Evolutionary conservation across 371 early-diverging fungal species (phyloP).

Genomic region (Cokeromyces recurvatus): DNA sequence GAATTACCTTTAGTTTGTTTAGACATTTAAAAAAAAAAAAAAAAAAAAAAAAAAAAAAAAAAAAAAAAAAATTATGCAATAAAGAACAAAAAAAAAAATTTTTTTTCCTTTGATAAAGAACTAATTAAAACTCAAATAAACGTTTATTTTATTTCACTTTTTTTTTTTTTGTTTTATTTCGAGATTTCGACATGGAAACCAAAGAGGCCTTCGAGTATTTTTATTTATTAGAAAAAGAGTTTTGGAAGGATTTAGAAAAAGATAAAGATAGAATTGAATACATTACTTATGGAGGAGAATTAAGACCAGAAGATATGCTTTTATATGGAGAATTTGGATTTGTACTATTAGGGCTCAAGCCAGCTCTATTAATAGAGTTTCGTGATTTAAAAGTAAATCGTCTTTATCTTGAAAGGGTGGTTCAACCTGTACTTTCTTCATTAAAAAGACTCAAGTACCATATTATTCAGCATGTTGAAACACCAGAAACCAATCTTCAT

Average conservation of each 20-base stretch:
- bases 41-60: neutral
- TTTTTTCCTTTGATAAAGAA: too few species aligned
- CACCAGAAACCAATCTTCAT: constrained; percentile 12
- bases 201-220: constrained; percentile 15
- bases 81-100: neutral
- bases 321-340: constrained; percentile 65
- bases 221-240: constrained; percentile 11
- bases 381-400: constrained; percentile 18
- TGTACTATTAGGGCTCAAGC: constrained; percentile 55
- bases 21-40: neutral
- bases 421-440: constrained; percentile 28
- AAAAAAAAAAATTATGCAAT: neutral
- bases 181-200: constrained; percentile 3
- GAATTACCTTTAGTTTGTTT: neutral
- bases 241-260: constrained; percentile 8
- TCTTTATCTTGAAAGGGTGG: constrained; percentile 28
- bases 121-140: neutral
- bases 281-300: constrained; percentile 14
- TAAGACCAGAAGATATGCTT: constrained; percentile 28
- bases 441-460: constrained; percentile 14
- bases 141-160: neutral
- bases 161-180: neutral
- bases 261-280: constrained; percentile 1
- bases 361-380: constrained; percentile 51
- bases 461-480: constrained; percentile 9